Percentiles rank a stretch among this genome's conserved stretches.
phyloP scores from a whole-genome alignment of 352 stramenopile species.

The Globisporangium cederbergense region DNA sequence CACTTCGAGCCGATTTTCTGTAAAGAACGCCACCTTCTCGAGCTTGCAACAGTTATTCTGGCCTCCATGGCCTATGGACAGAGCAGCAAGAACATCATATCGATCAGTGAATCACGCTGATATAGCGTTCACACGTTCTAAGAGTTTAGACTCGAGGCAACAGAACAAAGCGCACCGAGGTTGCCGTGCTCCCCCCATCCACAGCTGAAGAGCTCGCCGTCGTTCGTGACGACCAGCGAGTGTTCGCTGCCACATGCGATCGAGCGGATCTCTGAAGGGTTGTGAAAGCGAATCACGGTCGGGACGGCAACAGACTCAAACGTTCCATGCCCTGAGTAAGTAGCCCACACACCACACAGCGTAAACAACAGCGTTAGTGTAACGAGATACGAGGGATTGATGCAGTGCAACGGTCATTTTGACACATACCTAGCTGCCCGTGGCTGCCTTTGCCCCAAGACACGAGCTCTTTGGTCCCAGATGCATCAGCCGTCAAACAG shows the following conservation, averaged over 20 bases:
- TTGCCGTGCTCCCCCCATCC: slow-evolving; percentile 86
- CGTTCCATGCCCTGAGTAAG: slow-evolving; percentile 9
- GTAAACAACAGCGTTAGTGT: not conserved
- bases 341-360: not conserved
- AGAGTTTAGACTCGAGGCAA: not conserved
- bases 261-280: slow-evolving; percentile 19
- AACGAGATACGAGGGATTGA: too few relatives aligned
- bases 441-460: slow-evolving; percentile 79
- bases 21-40: slow-evolving; percentile 51
- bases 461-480: slow-evolving; percentile 24
- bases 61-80: slow-evolving; percentile 50
- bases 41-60: slow-evolving; percentile 34
- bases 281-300: slow-evolving; percentile 21
- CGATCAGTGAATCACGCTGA: not conserved
- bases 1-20: slow-evolving; percentile 24
- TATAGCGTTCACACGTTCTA: not conserved
- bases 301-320: slow-evolving; percentile 16
- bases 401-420: too few relatives aligned
- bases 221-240: slow-evolving; percentile 44
- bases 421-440: slow-evolving; percentile 49
- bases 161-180: slow-evolving; percentile 39
- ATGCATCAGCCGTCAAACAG: slow-evolving; percentile 29
- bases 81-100: not conserved
- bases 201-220: slow-evolving; percentile 66
- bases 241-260: slow-evolving; percentile 81